Percentiles rank a stretch among this genome's conserved stretches.
These are phyloP conservation scores for Russula brevipes DNA, from an alignment of 768 basidiomycete genomes.

Conservation along the genomic window DNA sequence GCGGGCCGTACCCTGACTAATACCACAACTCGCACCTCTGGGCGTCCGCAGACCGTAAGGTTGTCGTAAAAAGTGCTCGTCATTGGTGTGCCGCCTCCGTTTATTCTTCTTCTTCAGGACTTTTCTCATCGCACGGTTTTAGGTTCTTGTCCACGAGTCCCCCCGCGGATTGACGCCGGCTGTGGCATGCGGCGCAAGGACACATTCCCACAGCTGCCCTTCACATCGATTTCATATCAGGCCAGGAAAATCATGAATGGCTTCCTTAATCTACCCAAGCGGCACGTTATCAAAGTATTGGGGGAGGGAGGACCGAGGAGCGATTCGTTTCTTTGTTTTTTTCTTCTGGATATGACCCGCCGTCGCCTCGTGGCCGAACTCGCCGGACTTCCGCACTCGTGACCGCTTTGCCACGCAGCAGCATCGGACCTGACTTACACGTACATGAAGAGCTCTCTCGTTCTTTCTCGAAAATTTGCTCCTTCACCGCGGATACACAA, in stretches of 20 bases:
- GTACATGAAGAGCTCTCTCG: not conserved
- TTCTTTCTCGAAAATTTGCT: slow-evolving; percentile 3
- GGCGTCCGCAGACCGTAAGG: no score
- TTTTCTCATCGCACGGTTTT: not conserved
- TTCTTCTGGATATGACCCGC: not conserved
- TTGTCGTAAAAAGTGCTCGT: no score
- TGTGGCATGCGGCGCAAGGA: not conserved
- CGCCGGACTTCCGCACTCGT: slow-evolving; percentile 3
- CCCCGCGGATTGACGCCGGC: not conserved
- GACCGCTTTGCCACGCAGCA: not conserved
- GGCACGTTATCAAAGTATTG: slow-evolving; percentile 1
- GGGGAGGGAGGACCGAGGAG: not conserved
- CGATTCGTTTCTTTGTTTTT: not conserved
- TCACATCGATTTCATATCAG: slow-evolving; percentile 1
- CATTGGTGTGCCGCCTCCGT: not conserved
- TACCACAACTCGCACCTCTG: no score
- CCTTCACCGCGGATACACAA: slow-evolving; percentile 10
- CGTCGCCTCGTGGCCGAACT: slow-evolving; percentile 17
- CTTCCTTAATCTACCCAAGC: not conserved
- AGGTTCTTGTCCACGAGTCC: not conserved
- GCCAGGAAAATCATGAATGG: not conserved
- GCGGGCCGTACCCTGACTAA: not conserved
- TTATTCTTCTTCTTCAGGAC: not conserved
- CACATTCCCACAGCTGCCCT: not conserved
- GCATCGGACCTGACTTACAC: not conserved